phyloP scores from a whole-genome alignment of 768 basidiomycete species.

The Leccinellum luteum region DNA sequence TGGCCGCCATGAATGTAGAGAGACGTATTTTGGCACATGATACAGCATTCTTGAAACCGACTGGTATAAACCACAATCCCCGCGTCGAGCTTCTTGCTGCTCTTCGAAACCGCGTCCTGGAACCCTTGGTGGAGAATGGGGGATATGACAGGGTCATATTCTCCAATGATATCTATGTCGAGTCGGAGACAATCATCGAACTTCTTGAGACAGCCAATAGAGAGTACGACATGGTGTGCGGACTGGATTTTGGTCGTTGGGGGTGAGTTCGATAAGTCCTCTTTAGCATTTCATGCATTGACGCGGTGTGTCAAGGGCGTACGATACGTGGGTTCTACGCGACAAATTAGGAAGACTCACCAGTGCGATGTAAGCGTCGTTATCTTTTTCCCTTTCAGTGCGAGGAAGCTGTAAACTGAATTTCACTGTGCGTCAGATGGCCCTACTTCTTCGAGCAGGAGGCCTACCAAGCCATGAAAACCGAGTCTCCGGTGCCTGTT shows the following conservation, averaged over 20 bases:
- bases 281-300: not conserved
- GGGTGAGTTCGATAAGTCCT: constrained; percentile 25
- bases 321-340: constrained; percentile 24
- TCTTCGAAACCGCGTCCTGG: constrained; percentile 41
- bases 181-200: constrained; percentile 39
- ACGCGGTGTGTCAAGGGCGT: constrained; percentile 7
- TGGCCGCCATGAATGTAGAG: constrained; percentile 10
- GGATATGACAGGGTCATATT: constrained; percentile 40
- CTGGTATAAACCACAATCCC: not conserved
- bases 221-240: constrained; percentile 44
- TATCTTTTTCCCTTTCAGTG: not conserved
- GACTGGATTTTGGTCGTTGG: constrained; percentile 36
- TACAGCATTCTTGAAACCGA: constrained; percentile 5
- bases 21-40: constrained; percentile 13
- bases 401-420: not conserved
- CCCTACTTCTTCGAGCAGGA: constrained; percentile 42
- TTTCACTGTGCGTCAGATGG: constrained; percentile 23
- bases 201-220: constrained; percentile 37
- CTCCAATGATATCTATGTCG: constrained; percentile 41
- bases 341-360: constrained; percentile 15
- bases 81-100: constrained; percentile 12
- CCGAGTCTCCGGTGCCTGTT: constrained; percentile 41
- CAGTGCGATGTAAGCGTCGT: constrained; percentile 8
- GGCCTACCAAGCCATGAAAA: constrained; percentile 33
- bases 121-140: constrained; percentile 37